Percentiles rank a stretch among this genome's conserved stretches.
phyloP scores from a whole-genome alignment of 164 flowering plant genomes.

The Protea cynaroides region DNA sequence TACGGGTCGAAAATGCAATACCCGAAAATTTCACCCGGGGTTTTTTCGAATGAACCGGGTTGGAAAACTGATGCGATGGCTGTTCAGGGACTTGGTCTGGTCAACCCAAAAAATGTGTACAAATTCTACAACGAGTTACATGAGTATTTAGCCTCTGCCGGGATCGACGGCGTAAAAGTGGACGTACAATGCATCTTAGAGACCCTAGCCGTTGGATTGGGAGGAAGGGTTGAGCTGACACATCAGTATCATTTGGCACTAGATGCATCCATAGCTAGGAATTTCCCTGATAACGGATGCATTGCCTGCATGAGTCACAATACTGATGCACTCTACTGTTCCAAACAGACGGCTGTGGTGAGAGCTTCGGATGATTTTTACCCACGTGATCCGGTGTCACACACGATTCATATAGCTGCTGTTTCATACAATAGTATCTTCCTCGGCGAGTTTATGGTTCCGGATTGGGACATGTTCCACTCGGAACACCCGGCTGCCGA shows the following conservation, averaged over 20 bases:
- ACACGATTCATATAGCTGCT: conserved; percentile 93
- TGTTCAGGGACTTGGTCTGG: conserved; percentile 73
- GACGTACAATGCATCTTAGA: conserved; percentile 92
- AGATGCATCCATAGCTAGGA: conserved; percentile 69
- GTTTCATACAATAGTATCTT: conserved; percentile 91
- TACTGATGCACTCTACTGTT: conserved; percentile 76
- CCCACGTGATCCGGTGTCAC: conserved; percentile 85
- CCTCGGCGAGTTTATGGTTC: conserved; percentile 89
- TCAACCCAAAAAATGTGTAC: conserved; percentile 58
- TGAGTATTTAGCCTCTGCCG: conserved; percentile 65
- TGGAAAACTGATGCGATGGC: conserved; percentile 66
- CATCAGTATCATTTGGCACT: conserved; percentile 82
- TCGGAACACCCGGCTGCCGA: conserved; percentile 90
- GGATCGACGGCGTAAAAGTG: conserved; percentile 92
- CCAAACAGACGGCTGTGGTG: conserved; percentile 85
- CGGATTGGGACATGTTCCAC: conserved; percentile 99
- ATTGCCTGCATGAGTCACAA: conserved; percentile 98
- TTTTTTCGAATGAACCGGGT: conserved; percentile 58
- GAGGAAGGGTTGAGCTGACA: conserved; percentile 87
- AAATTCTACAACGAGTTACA: conserved; percentile 75
- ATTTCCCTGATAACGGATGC: conserved; percentile 80
- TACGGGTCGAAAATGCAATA: conserved; percentile 59
- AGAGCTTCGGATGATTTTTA: conserved; percentile 97
- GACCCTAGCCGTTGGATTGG: conserved; percentile 77
- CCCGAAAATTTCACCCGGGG: conserved; percentile 54